phyloP scores from a whole-genome alignment of 768 basidiomycete species.

The Lactarius pseudohatsudake region DNA sequence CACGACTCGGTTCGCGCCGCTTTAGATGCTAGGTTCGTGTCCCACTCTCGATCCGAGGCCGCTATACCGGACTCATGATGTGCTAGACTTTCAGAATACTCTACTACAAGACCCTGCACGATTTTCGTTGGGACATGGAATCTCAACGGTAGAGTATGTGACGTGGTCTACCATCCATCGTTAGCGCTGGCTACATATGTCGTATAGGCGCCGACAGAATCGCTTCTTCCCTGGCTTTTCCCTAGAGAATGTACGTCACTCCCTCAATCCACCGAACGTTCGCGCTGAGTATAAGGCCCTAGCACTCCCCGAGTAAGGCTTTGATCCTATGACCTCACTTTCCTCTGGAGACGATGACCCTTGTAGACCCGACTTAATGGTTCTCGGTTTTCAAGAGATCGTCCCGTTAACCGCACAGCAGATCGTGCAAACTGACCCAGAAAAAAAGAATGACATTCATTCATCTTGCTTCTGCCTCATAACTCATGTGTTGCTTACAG shows the following conservation, averaged over 20 bases:
- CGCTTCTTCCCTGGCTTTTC: slow-evolving; percentile 87
- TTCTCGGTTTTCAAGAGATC: slow-evolving; percentile 94
- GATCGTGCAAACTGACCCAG: slow-evolving; percentile 93
- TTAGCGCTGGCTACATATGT: slow-evolving; percentile 9
- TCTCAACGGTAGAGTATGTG: slow-evolving; percentile 79
- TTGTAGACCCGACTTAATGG: slow-evolving; percentile 81
- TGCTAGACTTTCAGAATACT: slow-evolving; percentile 77
- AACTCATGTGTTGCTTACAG: slow-evolving; percentile 40
- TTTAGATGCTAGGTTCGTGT: slow-evolving; percentile 63
- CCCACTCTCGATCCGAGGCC: neutral
- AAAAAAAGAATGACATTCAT: slow-evolving; percentile 64
- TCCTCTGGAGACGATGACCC: neutral
- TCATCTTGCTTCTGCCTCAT: slow-evolving; percentile 1
- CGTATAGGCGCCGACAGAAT: slow-evolving; percentile 74
- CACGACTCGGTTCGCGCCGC: slow-evolving; percentile 81
- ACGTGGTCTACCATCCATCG: neutral
- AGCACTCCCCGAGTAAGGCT: slow-evolving; percentile 50
- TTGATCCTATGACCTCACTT: neutral
- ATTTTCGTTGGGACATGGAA: slow-evolving; percentile 96
- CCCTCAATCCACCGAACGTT: slow-evolving; percentile 1
- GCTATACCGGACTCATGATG: slow-evolving; percentile 3
- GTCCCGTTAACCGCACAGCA: slow-evolving; percentile 98
- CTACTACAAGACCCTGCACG: slow-evolving; percentile 64
- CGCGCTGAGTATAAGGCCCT: neutral
- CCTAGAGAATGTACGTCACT: slow-evolving; percentile 66